Base-by-base conservation (phyloP, 2,329 filamentous ascomycete genomes). In the Monosporascus cannonballus region DNA sequence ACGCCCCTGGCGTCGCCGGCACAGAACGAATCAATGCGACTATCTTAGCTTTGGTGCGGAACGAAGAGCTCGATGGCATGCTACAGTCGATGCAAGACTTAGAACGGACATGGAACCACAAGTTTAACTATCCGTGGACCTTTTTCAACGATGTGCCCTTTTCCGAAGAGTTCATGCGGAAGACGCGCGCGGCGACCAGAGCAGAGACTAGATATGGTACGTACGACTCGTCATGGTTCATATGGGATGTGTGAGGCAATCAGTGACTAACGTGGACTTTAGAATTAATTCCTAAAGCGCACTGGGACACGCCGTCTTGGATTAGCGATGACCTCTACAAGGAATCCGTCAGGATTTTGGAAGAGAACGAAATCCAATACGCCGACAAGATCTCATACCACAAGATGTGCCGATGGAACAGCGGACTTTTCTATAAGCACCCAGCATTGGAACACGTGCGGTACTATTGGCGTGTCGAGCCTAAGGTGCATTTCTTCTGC, bases 41-140 rank as follows among this genome's bases (percentile, higher is more conserved):
- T 4, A 79, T 99, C 53, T 80, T 99, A 60, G 88, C 91, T 22
- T 81, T 99, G 38, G 94, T 99, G 52, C 86, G 94, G 56, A 99
- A 99, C 66, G 85, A 89, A 67, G 94, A 99, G 75, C 75, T 96
- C 27, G 74, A 84, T 22, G 89, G 87, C 47, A 88, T 99, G 77
- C 76, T 97, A 25, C 82, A 86, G 67, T 90, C 91, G 25, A 99
- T 99, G 90, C 73, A 73, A 51, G 93, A 99, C 66, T 79, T 99
- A 55, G 94, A 99, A 74, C 77, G 87, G 59, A 97, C 93, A 1
- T 99, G 92, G 91, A 99, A 99, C 67, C 78, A 84, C 77, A 99
- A 99, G 68, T 99, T 97, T 82, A 99, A 99, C 76, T 99, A 99
- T 68, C 94, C 94, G 0, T 99, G 94, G 90, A 96, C 91, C 8